Conservation (phyloP, 768 basidiomycete genomes). For the Porphyrellus cyaneotinctus region DNA sequence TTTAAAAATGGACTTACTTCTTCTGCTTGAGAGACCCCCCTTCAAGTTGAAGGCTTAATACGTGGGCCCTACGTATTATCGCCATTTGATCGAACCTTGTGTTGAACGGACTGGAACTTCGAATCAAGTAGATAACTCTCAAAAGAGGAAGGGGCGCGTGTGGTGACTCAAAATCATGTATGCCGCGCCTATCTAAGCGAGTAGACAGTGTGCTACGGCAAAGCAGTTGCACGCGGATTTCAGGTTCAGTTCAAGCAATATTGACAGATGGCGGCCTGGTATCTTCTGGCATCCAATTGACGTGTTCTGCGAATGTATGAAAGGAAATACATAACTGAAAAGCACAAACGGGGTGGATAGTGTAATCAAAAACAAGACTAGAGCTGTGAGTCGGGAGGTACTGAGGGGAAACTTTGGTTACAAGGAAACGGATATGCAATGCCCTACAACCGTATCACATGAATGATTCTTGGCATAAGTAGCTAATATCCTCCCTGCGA, state of each 20-base stretch:
- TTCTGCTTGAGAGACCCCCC: too few relatives aligned
- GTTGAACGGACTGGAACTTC: too few relatives aligned
- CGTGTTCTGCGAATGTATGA: slow-evolving; percentile 25
- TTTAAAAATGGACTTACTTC: too few relatives aligned
- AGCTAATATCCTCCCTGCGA: slow-evolving; percentile 51
- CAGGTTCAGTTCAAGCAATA: not conserved
- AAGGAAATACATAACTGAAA: slow-evolving; percentile 36
- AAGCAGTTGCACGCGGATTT: too few relatives aligned
- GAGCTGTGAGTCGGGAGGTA: slow-evolving; percentile 18
- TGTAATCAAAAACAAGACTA: slow-evolving; percentile 33
- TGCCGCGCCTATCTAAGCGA: too few relatives aligned
- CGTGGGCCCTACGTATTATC: too few relatives aligned
- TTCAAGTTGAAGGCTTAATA: too few relatives aligned
- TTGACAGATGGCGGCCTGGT: not conserved
- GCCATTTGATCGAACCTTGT: too few relatives aligned
- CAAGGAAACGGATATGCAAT: slow-evolving; percentile 13
- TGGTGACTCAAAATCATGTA: too few relatives aligned
- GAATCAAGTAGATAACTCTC: too few relatives aligned
- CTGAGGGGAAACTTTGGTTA: slow-evolving; percentile 4
- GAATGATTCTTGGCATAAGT: slow-evolving; percentile 4
- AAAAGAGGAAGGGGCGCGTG: too few relatives aligned
- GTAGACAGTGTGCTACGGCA: too few relatives aligned
- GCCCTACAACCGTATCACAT: slow-evolving; percentile 10
- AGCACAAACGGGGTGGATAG: slow-evolving; percentile 36
- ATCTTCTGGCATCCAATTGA: slow-evolving; percentile 11